These are phyloP conservation scores for Linnemannia schmuckeri DNA, from an alignment of 192 early-diverging fungal genomes.

Conservation along the genomic window DNA sequence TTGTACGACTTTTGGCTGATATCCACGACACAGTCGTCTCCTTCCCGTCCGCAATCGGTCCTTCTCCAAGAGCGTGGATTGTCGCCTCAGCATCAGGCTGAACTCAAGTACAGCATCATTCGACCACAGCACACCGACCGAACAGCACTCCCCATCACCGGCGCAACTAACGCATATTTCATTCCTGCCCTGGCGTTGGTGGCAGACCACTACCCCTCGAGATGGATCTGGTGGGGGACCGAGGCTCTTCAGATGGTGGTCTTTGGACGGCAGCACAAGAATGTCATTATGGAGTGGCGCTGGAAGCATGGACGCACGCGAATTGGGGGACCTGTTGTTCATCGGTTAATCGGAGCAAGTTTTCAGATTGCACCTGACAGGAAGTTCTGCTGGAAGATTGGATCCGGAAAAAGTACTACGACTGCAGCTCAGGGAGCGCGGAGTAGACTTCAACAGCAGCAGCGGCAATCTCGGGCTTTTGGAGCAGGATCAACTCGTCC, in stretches of 20 bases:
- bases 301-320: constrained; percentile 38
- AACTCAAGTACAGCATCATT: constrained; percentile 47
- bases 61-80: constrained; percentile 30
- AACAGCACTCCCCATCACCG: constrained; percentile 27
- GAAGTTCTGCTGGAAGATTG: constrained; percentile 38
- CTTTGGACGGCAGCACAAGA: constrained; percentile 46
- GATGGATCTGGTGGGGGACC: constrained; percentile 54
- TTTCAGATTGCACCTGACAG: constrained; percentile 38
- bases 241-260: constrained; percentile 49
- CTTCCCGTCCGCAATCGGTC: constrained; percentile 23
- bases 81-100: constrained; percentile 11
- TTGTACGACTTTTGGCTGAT: constrained; percentile 40
- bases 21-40: constrained; percentile 15
- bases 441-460: not conserved
- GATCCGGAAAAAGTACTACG: constrained; percentile 20
- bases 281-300: constrained; percentile 48
- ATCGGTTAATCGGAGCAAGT: constrained; percentile 34
- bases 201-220: constrained; percentile 25
- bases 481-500: not conserved
- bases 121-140: constrained; percentile 37
- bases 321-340: constrained; percentile 34
- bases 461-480: not conserved
- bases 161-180: constrained; percentile 29
- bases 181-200: constrained; percentile 37
- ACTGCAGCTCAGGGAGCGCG: not conserved